A percentile compares a stretch with the other conserved stretches of the same genome.
Evolutionary conservation across 2,329 filamentous ascomycete species (phyloP).

Genomic region (Lizonia empirigonia): DNA sequence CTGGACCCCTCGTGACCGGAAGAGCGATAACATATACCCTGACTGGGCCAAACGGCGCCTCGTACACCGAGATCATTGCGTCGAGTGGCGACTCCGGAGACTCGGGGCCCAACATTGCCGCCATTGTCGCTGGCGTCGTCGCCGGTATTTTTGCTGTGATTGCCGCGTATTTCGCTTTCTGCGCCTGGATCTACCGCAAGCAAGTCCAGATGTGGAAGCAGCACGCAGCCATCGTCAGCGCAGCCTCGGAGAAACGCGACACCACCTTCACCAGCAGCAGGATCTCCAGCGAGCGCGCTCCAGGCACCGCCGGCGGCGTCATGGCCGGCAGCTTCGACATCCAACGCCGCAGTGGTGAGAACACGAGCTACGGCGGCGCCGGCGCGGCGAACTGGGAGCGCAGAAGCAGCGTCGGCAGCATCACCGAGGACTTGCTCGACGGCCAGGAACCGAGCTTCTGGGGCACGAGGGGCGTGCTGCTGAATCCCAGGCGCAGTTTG

Average conservation of each 20-base stretch:
- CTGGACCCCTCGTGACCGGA: constrained; percentile 73
- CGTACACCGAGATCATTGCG: constrained; percentile 47
- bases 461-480: constrained; percentile 62
- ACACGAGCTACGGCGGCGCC: constrained; percentile 24
- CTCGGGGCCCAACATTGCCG: constrained; percentile 56
- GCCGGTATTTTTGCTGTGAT: constrained; percentile 68
- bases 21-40: constrained; percentile 71
- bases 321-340: constrained; percentile 30
- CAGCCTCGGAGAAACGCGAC: constrained; percentile 53
- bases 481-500: constrained; percentile 71
- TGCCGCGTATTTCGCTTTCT: constrained; percentile 71
- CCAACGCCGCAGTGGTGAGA: constrained; percentile 20
- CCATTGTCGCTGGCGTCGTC: constrained; percentile 64
- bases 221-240: constrained; percentile 69
- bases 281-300: constrained; percentile 32
- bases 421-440: constrained; percentile 63
- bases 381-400: constrained; percentile 36
- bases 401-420: constrained; percentile 54
- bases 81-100: constrained; percentile 29
- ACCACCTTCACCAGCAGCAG: constrained; percentile 36
- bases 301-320: constrained; percentile 21
- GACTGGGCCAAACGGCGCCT: constrained; percentile 51
- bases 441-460: constrained; percentile 74
- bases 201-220: constrained; percentile 72
- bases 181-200: constrained; percentile 73